Conservation (phyloP, 371 early-diverging fungal species). For the Dichotomocladium elegans region DNA sequence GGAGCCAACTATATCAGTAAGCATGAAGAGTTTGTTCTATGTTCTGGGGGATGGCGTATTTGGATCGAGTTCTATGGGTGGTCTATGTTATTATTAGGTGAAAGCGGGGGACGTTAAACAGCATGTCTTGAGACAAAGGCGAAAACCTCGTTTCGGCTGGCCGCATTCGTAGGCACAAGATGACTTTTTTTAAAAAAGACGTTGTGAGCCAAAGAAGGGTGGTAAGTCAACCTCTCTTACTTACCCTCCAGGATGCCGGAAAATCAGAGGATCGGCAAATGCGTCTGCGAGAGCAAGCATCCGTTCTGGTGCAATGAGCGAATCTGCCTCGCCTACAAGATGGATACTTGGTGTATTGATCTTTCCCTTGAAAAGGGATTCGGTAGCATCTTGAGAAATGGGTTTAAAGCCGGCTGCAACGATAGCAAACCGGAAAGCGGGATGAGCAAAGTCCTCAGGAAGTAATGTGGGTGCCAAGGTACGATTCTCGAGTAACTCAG, state of each 20-base stretch:
- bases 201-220: not conserved
- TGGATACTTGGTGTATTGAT: constrained; percentile 60
- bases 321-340: constrained; percentile 63
- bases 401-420: constrained; percentile 60
- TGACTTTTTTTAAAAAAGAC: constrained; percentile 36
- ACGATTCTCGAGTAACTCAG: constrained; percentile 41
- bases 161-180: constrained; percentile 65
- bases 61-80: too few species aligned
- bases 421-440: constrained; percentile 58
- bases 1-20: too few species aligned
- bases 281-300: constrained; percentile 36
- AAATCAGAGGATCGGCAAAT: constrained; percentile 28
- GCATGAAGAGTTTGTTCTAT: too few species aligned
- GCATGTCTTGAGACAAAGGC: constrained; percentile 56
- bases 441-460: constrained; percentile 29
- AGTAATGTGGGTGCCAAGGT: constrained; percentile 19
- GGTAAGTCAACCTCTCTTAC: constrained; percentile 1
- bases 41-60: too few species aligned
- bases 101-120: too few species aligned
- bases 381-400: constrained; percentile 24
- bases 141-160: constrained; percentile 51
- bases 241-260: constrained; percentile 54
- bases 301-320: constrained; percentile 44
- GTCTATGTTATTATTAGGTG: too few species aligned
- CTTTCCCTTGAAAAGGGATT: constrained; percentile 29